Conservation (phyloP, 306 rosid genomes). For the Cucumis sativus region DNA sequence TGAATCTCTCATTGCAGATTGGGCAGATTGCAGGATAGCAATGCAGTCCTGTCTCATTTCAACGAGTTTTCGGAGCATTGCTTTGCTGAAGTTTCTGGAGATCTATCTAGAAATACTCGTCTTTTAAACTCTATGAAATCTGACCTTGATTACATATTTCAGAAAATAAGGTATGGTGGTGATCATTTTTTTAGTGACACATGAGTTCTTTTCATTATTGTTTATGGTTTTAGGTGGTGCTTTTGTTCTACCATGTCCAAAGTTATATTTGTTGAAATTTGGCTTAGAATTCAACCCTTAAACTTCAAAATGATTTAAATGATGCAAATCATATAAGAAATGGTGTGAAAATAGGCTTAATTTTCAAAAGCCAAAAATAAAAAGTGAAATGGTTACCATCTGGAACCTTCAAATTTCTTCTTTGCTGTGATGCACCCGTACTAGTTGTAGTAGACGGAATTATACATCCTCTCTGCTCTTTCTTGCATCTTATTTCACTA, state of each 20-base stretch:
- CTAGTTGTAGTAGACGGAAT: no score
- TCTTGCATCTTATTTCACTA: background rate
- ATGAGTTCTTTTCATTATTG: background rate
- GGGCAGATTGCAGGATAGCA: slow-evolving; percentile 95
- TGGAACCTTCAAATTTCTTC: background rate
- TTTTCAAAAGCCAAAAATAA: no score
- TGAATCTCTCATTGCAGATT: slow-evolving; percentile 28
- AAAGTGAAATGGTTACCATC: background rate
- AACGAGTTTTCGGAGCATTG: slow-evolving; percentile 77
- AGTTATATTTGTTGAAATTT: background rate
- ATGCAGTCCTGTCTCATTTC: slow-evolving; percentile 78
- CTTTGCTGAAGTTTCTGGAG: slow-evolving; percentile 60
- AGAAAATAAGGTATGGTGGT: slow-evolving; percentile 53
- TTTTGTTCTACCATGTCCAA: background rate
- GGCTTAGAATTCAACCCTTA: no score
- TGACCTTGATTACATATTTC: slow-evolving; percentile 85
- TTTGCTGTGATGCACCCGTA: background rate
- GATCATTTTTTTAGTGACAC: background rate
- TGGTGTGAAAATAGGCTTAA: no score
- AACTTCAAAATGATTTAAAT: no score
- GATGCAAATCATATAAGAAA: no score
- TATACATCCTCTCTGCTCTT: background rate
- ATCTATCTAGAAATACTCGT: slow-evolving; percentile 50
- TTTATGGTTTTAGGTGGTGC: background rate
- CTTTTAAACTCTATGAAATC: slow-evolving; percentile 58